Evolutionary conservation across 495 filamentous ascomycete species (phyloP).

Genomic region (Trichoderma virens): DNA sequence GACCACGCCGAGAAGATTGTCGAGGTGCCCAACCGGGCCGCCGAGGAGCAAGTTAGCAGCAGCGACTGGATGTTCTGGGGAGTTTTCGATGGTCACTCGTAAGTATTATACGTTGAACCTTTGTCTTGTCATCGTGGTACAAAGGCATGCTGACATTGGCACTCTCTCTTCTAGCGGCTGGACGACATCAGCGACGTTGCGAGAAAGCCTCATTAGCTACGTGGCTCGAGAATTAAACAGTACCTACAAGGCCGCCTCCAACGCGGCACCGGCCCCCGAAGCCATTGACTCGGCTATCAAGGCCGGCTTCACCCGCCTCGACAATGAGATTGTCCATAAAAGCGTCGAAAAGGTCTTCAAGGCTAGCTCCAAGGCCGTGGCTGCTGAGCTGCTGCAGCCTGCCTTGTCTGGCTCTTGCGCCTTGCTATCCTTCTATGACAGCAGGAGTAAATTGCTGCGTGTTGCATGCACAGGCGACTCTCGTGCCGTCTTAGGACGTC

Average conservation of each 20-base stretch:
- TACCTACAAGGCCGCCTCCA: constrained; percentile 73
- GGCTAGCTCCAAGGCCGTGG: constrained; percentile 74
- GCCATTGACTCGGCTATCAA: constrained; percentile 90
- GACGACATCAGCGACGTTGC: constrained; percentile 95
- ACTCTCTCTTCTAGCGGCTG: constrained; percentile 57
- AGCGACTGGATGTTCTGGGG: constrained; percentile 99
- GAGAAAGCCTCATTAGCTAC: constrained; percentile 81
- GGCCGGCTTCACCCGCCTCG: constrained; percentile 76
- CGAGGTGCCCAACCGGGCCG: constrained; percentile 53
- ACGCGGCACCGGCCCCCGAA: constrained; percentile 56
- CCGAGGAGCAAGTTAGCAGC: constrained; percentile 31
- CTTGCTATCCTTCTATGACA: constrained; percentile 93
- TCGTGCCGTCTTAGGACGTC: constrained; percentile 81
- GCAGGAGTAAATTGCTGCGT: constrained; percentile 67
- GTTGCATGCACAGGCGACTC: constrained; percentile 95
- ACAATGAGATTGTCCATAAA: constrained; percentile 87
- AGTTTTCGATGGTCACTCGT: constrained; percentile 96
- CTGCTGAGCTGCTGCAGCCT: constrained; percentile 85
- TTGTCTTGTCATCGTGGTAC: background rate
- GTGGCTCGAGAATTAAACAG: constrained; percentile 91
- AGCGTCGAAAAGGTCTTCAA: constrained; percentile 83
- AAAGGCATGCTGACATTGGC: constrained; percentile 19
- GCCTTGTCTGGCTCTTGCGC: constrained; percentile 94
- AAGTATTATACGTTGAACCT: constrained; percentile 23
- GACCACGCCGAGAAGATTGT: constrained; percentile 97